These are phyloP conservation scores for Sclerotinia nivalis DNA, from an alignment of 2,329 filamentous ascomycete species.

Conservation along the genomic window DNA sequence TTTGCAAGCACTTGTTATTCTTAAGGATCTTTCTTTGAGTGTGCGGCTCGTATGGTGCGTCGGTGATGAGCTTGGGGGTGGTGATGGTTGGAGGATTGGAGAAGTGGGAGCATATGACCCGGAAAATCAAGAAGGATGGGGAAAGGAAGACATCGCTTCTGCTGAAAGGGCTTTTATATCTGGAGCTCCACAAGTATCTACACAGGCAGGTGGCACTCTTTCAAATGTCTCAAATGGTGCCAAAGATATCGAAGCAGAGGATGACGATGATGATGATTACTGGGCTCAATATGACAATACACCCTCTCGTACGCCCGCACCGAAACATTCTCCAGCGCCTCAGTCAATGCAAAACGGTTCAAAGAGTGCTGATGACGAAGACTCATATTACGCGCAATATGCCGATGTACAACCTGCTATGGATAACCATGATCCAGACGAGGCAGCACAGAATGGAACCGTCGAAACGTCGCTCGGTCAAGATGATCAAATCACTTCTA, in stretches of 20 bases:
- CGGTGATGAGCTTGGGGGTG: conserved; percentile 54
- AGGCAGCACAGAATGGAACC: conserved; percentile 49
- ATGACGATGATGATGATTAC: conserved; percentile 75
- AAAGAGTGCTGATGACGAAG: conserved; percentile 52
- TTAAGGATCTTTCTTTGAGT: conserved; percentile 61
- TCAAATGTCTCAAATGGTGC: neutral
- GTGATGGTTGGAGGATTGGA: conserved; percentile 69
- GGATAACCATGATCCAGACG: conserved; percentile 79
- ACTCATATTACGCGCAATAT: conserved; percentile 76
- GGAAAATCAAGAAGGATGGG: conserved; percentile 52
- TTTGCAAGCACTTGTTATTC: conserved; percentile 64
- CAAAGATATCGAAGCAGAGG: conserved; percentile 44
- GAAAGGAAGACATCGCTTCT: conserved; percentile 53
- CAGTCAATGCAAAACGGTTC: conserved; percentile 3
- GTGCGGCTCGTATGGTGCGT: conserved; percentile 71
- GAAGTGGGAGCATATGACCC: conserved; percentile 65
- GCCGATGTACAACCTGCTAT: conserved; percentile 77
- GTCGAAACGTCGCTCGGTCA: conserved; percentile 50
- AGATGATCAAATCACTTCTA: conserved; percentile 42
- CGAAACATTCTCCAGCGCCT: conserved; percentile 64
- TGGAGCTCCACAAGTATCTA: conserved; percentile 9
- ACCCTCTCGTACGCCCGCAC: conserved; percentile 62
- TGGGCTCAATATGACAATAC: conserved; percentile 78
- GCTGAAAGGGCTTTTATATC: conserved; percentile 59
- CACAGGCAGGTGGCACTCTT: neutral